phyloP scores from a whole-genome alignment of 1,139 yeast genomes.

The Candida sanyaensis region DNA sequence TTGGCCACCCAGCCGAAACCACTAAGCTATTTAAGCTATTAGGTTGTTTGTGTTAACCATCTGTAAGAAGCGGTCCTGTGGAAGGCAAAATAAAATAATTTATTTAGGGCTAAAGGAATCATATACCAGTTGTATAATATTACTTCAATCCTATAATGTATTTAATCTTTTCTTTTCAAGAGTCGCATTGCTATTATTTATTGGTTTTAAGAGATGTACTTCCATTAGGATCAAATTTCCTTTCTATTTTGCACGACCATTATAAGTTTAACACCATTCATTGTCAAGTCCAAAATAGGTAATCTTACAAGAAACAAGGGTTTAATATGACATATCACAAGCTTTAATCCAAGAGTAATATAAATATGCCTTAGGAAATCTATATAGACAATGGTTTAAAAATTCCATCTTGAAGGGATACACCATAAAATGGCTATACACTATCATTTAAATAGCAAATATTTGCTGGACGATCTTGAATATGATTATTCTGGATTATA shows the following conservation, averaged over 20 bases:
- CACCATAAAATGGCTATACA: no score
- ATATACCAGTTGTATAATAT: no score
- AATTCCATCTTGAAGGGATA: no score
- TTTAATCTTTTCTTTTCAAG: no score
- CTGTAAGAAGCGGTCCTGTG: background rate
- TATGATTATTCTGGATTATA: background rate
- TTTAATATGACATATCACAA: background rate
- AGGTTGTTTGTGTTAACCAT: background rate
- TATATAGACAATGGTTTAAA: no score
- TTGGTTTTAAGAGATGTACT: no score
- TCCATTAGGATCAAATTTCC: background rate
- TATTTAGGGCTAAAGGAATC: no score
- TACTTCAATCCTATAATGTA: no score
- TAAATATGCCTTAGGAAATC: no score
- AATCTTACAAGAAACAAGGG: background rate
- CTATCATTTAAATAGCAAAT: background rate
- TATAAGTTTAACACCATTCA: background rate
- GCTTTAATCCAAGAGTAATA: background rate
- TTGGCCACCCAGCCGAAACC: slow-evolving; percentile 4
- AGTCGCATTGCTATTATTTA: no score
- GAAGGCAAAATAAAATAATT: background rate
- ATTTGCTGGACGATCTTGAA: background rate
- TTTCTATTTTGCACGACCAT: background rate
- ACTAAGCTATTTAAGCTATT: background rate
- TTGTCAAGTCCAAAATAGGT: slow-evolving; percentile 1